Evolutionary conservation across 2,329 filamentous ascomycete species (phyloP).

Genomic region (Blastomyces emzantsi): DNA sequence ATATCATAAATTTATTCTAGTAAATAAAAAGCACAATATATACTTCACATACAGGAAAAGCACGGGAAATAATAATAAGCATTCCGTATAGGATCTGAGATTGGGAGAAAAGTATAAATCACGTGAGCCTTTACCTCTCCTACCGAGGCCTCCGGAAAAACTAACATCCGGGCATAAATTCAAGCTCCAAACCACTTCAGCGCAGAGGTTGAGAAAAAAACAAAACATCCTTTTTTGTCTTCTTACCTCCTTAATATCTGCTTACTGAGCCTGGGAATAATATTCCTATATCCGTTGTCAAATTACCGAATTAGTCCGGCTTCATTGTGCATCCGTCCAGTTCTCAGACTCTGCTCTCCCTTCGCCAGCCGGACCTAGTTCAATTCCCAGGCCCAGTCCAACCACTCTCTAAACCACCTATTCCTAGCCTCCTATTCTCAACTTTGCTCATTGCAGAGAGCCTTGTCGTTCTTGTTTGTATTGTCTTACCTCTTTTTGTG

Average conservation of each 20-base stretch:
- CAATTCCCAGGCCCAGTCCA: slow-evolving; percentile 4
- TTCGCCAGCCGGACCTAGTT: background rate
- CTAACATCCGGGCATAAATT: background rate
- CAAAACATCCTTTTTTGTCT: background rate
- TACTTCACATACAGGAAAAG: too few relatives aligned
- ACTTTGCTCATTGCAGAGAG: background rate
- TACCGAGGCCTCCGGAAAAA: background rate
- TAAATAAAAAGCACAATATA: background rate
- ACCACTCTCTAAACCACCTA: background rate
- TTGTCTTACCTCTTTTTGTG: background rate
- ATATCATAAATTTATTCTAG: background rate
- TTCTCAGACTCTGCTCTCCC: background rate
- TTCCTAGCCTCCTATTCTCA: background rate
- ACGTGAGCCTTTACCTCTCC: too few relatives aligned
- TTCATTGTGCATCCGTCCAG: background rate
- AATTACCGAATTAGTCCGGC: background rate
- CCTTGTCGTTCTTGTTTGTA: background rate
- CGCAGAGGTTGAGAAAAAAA: background rate
- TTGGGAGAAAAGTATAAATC: too few relatives aligned
- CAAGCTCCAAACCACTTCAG: background rate
- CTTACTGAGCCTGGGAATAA: slow-evolving; percentile 5
- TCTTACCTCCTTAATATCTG: background rate
- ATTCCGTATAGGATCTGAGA: too few relatives aligned
- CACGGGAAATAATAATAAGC: too few relatives aligned
- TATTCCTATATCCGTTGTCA: background rate